A percentile compares a stretch with the other conserved stretches of the same genome.
phyloP scores from a whole-genome alignment of 352 stramenopile genomes.

The Pythium rishiriense region DNA sequence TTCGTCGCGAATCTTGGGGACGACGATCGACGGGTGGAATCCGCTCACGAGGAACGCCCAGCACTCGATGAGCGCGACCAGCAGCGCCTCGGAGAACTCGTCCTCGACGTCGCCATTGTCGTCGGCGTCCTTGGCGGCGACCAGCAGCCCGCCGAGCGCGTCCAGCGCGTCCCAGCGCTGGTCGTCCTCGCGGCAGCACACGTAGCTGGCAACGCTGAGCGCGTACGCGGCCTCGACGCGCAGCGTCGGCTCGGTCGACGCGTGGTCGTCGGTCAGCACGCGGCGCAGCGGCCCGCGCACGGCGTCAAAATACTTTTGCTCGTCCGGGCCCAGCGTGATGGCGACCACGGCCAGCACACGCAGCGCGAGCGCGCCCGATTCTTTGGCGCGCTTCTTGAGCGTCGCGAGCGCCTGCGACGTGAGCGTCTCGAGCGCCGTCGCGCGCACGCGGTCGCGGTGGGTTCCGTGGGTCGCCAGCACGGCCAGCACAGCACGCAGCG shows the following conservation, averaged over 20 bases:
- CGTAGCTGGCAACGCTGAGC: slow-evolving; percentile 56
- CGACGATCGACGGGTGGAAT: slow-evolving; percentile 46
- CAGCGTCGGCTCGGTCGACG: slow-evolving; percentile 34
- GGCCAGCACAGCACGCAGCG: slow-evolving; percentile 50
- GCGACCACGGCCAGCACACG: slow-evolving; percentile 49
- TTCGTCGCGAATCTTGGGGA: slow-evolving; percentile 50
- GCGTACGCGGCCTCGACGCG: slow-evolving; percentile 56
- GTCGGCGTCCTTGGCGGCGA: slow-evolving; percentile 47
- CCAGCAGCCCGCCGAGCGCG: slow-evolving; percentile 42
- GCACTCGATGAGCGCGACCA: slow-evolving; percentile 62
- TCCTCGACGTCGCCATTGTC: slow-evolving; percentile 48
- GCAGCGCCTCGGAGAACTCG: slow-evolving; percentile 41
- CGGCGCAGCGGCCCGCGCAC: slow-evolving; percentile 44
- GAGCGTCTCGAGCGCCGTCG: not conserved
- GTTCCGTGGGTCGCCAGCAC: slow-evolving; percentile 45
- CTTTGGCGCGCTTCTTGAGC: slow-evolving; percentile 59
- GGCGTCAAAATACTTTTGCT: slow-evolving; percentile 54
- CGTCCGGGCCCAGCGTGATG: slow-evolving; percentile 55
- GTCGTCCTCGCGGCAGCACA: slow-evolving; percentile 62
- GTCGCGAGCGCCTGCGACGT: slow-evolving; percentile 29
- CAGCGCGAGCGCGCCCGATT: slow-evolving; percentile 50
- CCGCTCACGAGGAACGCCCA: slow-evolving; percentile 59
- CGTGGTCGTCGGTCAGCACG: slow-evolving; percentile 37
- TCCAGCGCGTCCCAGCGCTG: slow-evolving; percentile 63
- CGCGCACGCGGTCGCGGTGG: slow-evolving; percentile 37